A percentile compares a stretch with the other conserved stretches of the same genome.
Conservation (phyloP, 306 rosid species). For the Bauhinia variegata region DNA sequence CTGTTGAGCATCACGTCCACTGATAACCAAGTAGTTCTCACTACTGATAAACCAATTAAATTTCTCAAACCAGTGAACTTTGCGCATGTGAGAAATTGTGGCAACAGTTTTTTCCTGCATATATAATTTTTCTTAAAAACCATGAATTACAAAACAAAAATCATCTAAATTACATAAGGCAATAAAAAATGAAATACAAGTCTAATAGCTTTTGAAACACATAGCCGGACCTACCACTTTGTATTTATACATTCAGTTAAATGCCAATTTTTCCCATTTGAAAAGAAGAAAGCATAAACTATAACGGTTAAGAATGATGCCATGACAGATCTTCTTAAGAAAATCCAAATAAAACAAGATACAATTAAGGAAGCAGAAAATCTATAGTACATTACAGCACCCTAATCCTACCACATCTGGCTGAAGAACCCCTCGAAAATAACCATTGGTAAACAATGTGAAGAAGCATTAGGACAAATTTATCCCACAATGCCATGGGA, state of each 20-base stretch:
- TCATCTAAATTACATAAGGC: slow-evolving; percentile 1
- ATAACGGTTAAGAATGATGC: slow-evolving; percentile 16
- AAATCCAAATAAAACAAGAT: slow-evolving; percentile 14
- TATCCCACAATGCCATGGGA: slow-evolving; percentile 5
- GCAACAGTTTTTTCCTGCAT: slow-evolving; percentile 93
- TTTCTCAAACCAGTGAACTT: slow-evolving; percentile 99
- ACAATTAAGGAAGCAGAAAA: not conserved
- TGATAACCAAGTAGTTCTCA: slow-evolving; percentile 95
- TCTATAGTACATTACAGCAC: no score
- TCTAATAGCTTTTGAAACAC: slow-evolving; percentile 6
- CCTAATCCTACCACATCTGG: no score
- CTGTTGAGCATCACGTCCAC: slow-evolving; percentile 99
- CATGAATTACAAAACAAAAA: slow-evolving; percentile 7
- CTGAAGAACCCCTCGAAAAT: slow-evolving; percentile 7
- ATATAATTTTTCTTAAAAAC: slow-evolving; percentile 29
- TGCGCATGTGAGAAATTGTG: slow-evolving; percentile 92
- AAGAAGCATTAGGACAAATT: slow-evolving; percentile 13
- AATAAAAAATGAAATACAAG: slow-evolving; percentile 5
- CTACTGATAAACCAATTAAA: slow-evolving; percentile 97
- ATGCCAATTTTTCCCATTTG: not conserved
- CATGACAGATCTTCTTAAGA: slow-evolving; percentile 23
- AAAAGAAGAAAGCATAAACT: not conserved
- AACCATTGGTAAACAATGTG: not conserved
- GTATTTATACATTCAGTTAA: slow-evolving; percentile 12
- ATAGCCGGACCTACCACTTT: no score